These are phyloP conservation scores for Salpingoeca rosetta DNA, from an alignment of 78 protist species.

Conservation along the genomic window DNA sequence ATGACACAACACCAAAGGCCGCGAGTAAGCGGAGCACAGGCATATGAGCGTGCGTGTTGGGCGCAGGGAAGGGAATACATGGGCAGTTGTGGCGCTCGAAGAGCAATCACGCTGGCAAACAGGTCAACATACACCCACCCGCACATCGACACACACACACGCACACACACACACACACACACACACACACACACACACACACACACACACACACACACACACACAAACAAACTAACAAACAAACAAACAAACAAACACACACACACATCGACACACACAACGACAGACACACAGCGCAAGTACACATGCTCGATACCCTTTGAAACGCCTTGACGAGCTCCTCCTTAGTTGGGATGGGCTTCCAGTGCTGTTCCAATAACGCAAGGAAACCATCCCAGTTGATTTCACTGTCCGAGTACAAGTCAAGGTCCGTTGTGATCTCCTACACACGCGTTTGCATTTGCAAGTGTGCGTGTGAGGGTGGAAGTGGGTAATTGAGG, in stretches of 20 bases:
- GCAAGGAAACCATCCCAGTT: not conserved
- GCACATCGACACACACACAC: no score
- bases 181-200: no score
- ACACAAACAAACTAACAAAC: not conserved
- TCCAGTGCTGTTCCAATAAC: not conserved
- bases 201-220: no score
- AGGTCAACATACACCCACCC: not conserved
- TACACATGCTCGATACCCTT: not conserved
- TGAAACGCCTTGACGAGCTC: not conserved
- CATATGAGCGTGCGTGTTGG: no score
- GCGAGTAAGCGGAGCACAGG: no score
- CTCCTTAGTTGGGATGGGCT: not conserved
- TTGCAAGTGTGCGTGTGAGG: no score
- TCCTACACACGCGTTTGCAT: no score
- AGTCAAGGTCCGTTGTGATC: not conserved
- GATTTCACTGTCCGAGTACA: not conserved
- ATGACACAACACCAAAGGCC: no score
- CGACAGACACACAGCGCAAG: not conserved
- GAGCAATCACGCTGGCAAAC: not conserved
- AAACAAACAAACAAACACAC: not conserved
- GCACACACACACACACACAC: no score
- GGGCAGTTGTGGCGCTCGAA: not conserved
- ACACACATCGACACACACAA: not conserved
- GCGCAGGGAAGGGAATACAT: no score
- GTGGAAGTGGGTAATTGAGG: no score